These are phyloP conservation scores for Alternaria triticina DNA, from an alignment of 2,329 filamentous ascomycete genomes.

Conservation along the genomic window DNA sequence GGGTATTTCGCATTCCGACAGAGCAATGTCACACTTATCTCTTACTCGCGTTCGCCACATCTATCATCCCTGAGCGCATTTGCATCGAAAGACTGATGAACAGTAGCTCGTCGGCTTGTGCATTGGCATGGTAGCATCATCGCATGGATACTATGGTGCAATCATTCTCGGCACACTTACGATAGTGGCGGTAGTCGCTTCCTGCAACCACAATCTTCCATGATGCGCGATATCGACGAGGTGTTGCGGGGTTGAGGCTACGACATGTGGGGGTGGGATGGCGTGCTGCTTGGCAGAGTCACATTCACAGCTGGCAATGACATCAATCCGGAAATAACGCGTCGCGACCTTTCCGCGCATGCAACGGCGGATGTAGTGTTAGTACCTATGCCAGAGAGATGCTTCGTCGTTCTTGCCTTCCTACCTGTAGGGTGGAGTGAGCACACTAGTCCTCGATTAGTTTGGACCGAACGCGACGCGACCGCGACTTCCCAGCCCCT, in stretches of 20 bases:
- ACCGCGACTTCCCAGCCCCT: background rate
- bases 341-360: no score
- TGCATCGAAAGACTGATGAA: background rate
- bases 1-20: background rate
- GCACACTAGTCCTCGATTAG: background rate
- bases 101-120: background rate
- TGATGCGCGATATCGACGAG: background rate
- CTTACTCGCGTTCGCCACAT: background rate
- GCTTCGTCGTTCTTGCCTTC: background rate
- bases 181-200: background rate
- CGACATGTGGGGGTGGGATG: conserved; percentile 31
- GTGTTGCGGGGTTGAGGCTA: conserved; percentile 21
- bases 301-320: background rate
- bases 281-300: conserved; percentile 18
- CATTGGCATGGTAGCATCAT: background rate
- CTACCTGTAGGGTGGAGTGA: background rate
- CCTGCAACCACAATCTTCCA: background rate
- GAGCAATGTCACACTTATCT: background rate
- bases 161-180: background rate
- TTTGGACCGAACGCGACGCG: background rate
- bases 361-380: background rate
- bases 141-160: background rate
- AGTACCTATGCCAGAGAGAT: background rate
- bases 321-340: background rate
- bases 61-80: background rate